Conservation (phyloP, 176 grass and related monocot genomes). For the Cocos nucifera region DNA sequence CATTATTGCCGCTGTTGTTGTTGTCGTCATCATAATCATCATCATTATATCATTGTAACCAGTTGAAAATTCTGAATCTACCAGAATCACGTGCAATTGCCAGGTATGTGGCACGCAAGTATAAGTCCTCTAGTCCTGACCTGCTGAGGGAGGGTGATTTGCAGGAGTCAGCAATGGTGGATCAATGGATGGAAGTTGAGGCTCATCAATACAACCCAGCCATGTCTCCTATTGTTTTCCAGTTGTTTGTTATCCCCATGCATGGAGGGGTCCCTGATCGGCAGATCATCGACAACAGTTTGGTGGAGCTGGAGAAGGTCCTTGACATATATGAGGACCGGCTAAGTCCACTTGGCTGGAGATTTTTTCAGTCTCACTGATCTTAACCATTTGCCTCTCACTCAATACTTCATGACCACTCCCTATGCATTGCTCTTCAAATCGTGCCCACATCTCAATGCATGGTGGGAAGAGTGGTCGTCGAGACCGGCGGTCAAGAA, state of each 20-base stretch:
- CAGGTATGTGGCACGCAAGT: slow-evolving; percentile 19
- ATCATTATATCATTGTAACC: no score
- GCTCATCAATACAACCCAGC: slow-evolving; percentile 15
- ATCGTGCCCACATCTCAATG: not conserved
- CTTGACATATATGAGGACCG: slow-evolving; percentile 11
- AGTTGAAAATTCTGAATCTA: no score
- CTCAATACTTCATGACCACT: slow-evolving; percentile 11
- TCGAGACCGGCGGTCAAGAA: no score
- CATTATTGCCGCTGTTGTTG: no score
- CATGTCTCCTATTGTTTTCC: not conserved
- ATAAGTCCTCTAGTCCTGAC: not conserved
- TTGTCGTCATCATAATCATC: no score
- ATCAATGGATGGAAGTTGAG: slow-evolving; percentile 23
- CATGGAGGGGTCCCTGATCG: not conserved
- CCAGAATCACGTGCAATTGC: slow-evolving; percentile 34
- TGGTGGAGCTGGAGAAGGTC: slow-evolving; percentile 10
- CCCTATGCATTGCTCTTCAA: not conserved
- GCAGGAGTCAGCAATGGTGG: not conserved
- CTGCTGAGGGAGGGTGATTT: not conserved
- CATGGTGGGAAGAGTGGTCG: no score
- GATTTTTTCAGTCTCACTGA: slow-evolving; percentile 17
- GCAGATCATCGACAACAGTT: not conserved
- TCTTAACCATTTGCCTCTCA: not conserved
- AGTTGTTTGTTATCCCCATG: slow-evolving; percentile 14
- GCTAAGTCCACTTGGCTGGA: slow-evolving; percentile 5